Base-by-base conservation (phyloP, 768 basidiomycete genomes). In the Pholiota conissans region DNA sequence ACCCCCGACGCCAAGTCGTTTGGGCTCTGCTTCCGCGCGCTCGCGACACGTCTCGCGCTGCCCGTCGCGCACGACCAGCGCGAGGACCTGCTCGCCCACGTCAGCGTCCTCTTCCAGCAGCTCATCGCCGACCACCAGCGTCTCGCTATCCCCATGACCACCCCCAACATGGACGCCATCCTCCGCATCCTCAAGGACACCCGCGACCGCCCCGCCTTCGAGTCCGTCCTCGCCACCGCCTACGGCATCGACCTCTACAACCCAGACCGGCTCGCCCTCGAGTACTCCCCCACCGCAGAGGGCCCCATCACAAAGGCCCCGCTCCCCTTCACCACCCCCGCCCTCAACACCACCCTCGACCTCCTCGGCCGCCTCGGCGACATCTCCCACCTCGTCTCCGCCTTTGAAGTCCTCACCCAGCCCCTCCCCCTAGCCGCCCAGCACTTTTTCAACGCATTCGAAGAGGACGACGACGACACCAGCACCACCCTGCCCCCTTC, bases 201-300 rank as follows among this genome's bases (percentile, higher is more conserved):
- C 0, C 66, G 81, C 49, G 84, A 89, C 67, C 66, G 74, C 55
- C 74, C 80, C 28, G 74, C 76, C 0, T 89, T 90, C 66, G 79
- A 85, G 51, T 65, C 73, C 26, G 75, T 92, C 24, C 72, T 92
- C 76, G 85, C 81, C 62, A 73, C 81, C 64, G 84, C 82, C 32
- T 94, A 93, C 69, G 91, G 87, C 0, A 80, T 94, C 56, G 92
- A 94, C 71, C 69, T 93, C 47, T 76, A 81, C 20, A 85, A 86
- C 64, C 91, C 90, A 0, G 92, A 94, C 65, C 78, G 84, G 37
- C 72, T 80, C 9, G 84, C 88, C 29, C 60, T 87, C 56, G 83
- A 84, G 58, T 74, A 74, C 51, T 29, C 47, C 14, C 51, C 62
- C 24, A 22, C 40, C 28, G 30, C 56, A n/a, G 32, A 45, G 51